Conservation (phyloP, 805 yeast genomes). For the Wickerhamia fluorescens region DNA sequence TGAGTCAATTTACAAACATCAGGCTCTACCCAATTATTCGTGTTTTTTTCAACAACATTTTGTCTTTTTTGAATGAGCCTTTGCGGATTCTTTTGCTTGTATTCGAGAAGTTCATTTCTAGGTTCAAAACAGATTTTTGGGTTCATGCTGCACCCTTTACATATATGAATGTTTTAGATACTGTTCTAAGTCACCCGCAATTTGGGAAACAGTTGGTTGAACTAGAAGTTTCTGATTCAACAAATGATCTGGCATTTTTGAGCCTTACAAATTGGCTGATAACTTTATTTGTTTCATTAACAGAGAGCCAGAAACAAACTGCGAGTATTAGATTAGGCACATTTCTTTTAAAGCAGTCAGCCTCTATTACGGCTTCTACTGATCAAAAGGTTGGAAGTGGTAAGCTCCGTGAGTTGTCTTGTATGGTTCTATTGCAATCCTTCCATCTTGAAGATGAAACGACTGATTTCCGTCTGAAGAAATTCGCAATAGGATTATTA, state of each 20-base stretch:
- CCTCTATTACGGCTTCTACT: too few relatives aligned
- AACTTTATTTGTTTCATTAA: constrained; percentile 36
- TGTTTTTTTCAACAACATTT: constrained; percentile 44
- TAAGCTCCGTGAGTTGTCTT: constrained; percentile 1
- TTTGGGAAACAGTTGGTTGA: constrained; percentile 18
- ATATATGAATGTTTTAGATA: constrained; percentile 51
- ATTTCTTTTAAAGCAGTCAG: constrained; percentile 29
- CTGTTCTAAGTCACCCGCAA: constrained; percentile 49
- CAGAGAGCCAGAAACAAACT: constrained; percentile 44
- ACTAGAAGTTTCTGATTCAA: constrained; percentile 1
- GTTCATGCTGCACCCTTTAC: constrained; percentile 43
- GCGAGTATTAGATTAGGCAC: constrained; percentile 46
- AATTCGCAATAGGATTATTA: constrained; percentile 29
- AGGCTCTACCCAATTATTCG: constrained; percentile 29
- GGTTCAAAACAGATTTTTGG: constrained; percentile 49
- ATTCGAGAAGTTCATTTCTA: constrained; percentile 37
- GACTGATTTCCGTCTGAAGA: constrained; percentile 12
- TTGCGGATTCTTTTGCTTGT: constrained; percentile 52
- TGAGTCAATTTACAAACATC: constrained; percentile 22
- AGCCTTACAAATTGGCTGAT: constrained; percentile 54
- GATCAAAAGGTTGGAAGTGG: background rate
- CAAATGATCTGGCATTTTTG: constrained; percentile 2
- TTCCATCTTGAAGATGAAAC: constrained; percentile 11
- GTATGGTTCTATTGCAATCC: constrained; percentile 8
- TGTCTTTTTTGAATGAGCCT: constrained; percentile 43